These are phyloP conservation scores for Pestalotiopsis sp. DNA, from an alignment of 2,329 filamentous ascomycete species.

Conservation along the genomic window DNA sequence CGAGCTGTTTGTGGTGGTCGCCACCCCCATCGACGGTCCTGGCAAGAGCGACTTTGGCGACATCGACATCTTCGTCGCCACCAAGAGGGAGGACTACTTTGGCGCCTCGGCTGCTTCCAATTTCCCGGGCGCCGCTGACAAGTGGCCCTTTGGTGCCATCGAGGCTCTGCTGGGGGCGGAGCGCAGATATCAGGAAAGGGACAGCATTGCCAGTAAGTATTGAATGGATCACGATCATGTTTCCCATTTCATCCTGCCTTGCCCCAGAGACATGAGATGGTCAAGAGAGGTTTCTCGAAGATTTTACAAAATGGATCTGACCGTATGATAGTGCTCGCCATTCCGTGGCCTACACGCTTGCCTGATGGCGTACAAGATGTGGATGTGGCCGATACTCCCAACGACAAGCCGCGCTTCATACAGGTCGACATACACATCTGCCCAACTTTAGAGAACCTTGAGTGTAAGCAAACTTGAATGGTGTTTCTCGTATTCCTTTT, in stretches of 20 bases:
- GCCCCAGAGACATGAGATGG: not conserved
- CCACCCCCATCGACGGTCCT: slow-evolving; percentile 68
- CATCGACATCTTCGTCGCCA: slow-evolving; percentile 68
- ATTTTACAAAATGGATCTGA: not conserved
- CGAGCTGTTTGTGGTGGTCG: slow-evolving; percentile 56
- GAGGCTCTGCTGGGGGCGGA: slow-evolving; percentile 48
- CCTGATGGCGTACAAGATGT: not conserved
- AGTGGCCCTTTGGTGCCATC: slow-evolving; percentile 32
- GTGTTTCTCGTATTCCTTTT: no score
- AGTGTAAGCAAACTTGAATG: slow-evolving; percentile 46
- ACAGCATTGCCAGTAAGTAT: slow-evolving; percentile 9
- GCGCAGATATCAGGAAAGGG: slow-evolving; percentile 32
- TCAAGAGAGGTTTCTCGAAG: not conserved
- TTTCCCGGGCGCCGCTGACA: not conserved
- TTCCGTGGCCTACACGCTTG: slow-evolving; percentile 52
- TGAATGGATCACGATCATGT: not conserved
- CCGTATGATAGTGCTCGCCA: slow-evolving; percentile 48
- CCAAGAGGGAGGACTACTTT: slow-evolving; percentile 26
- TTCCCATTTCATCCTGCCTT: not conserved
- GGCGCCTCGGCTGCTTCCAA: slow-evolving; percentile 1
- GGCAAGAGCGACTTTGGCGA: slow-evolving; percentile 71
- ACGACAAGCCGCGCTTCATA: slow-evolving; percentile 43
- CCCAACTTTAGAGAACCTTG: slow-evolving; percentile 41
- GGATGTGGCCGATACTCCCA: slow-evolving; percentile 15
- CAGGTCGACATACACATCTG: slow-evolving; percentile 72